phyloP scores from a whole-genome alignment of 2,329 filamentous ascomycete species.

The Pseudopithomyces maydicus region DNA sequence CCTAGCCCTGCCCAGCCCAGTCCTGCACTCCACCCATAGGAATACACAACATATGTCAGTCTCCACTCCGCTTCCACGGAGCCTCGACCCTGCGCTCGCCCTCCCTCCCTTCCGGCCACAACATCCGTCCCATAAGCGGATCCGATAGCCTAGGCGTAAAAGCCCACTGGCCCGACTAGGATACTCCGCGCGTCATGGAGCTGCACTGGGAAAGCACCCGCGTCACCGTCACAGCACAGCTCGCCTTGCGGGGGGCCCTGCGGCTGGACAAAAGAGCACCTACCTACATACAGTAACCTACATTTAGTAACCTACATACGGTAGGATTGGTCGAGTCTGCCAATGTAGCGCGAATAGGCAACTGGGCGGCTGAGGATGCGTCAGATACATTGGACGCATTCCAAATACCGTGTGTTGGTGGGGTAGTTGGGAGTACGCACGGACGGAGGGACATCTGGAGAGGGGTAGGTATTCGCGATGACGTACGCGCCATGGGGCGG shows the following conservation, averaged over 20 bases:
- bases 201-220: background rate
- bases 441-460: background rate
- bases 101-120: background rate
- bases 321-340: background rate
- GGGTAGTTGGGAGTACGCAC: slow-evolving; percentile 12
- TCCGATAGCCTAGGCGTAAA: too few relatives aligned
- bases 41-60: too few relatives aligned
- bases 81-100: background rate
- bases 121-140: too few relatives aligned
- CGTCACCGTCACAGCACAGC: too few relatives aligned
- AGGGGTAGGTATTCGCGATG: background rate
- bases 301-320: too few relatives aligned
- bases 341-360: background rate
- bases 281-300: too few relatives aligned
- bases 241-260: background rate
- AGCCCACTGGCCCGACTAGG: too few relatives aligned
- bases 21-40: too few relatives aligned
- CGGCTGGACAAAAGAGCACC: background rate
- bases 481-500: background rate
- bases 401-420: slow-evolving; percentile 7
- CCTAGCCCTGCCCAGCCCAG: background rate
- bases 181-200: background rate
- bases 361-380: background rate
- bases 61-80: background rate
- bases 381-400: background rate